Conservation (phyloP, 441 rosid genomes). For the Metrosideros polymorpha region DNA sequence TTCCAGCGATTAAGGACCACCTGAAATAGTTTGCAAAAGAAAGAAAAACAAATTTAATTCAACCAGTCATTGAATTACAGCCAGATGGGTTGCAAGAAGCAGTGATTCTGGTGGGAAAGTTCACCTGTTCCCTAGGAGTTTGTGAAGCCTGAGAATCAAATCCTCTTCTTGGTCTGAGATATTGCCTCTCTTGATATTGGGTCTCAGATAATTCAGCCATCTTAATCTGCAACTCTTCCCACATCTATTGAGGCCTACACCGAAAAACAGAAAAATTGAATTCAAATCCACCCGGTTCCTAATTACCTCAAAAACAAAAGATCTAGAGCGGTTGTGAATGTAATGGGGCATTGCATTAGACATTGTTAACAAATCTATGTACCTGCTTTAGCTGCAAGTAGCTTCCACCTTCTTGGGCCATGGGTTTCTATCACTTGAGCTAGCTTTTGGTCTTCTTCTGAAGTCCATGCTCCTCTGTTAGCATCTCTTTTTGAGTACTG, state of each 20-base stretch:
- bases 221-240: slow-evolving; percentile 43
- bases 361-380: background rate
- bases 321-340: background rate
- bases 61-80: background rate
- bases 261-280: background rate
- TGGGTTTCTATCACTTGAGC: slow-evolving; percentile 25
- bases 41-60: background rate
- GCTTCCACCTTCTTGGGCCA: slow-evolving; percentile 39
- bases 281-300: background rate
- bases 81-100: background rate
- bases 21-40: background rate
- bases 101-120: background rate
- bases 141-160: slow-evolving; percentile 41
- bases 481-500: slow-evolving; percentile 20
- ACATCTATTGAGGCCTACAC: slow-evolving; percentile 28
- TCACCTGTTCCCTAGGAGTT: slow-evolving; percentile 43
- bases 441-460: slow-evolving; percentile 35
- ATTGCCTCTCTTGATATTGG: slow-evolving; percentile 39
- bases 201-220: slow-evolving; percentile 47
- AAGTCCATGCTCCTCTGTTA: slow-evolving; percentile 34
- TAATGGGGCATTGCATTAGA: too few relatives aligned
- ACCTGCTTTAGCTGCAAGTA: slow-evolving; percentile 38
- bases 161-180: slow-evolving; percentile 49
- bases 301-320: background rate
- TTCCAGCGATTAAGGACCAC: slow-evolving; percentile 42